Evolutionary conservation across 805 yeast species (phyloP), one percentile per base, ranked within the genome.

Genomic region (Schwanniomyces yamadae): DNA sequence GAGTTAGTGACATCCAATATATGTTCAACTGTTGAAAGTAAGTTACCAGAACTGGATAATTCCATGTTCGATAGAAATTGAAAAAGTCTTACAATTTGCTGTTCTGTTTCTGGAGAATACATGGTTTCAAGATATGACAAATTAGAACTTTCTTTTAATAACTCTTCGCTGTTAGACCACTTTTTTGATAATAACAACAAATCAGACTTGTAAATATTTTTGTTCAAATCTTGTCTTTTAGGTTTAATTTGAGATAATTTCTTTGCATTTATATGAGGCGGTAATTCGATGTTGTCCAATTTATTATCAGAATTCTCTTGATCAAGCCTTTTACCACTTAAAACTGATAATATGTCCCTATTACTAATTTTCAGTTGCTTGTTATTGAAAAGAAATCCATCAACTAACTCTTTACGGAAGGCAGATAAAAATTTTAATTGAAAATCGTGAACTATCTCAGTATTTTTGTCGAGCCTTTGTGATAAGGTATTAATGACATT

Each of bases 241-340:
- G 23, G n/a, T 8, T 25, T 30, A 12, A 34, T 10, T 11, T 40
- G 50, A 1, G 54, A 43, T 6, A 68, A 44, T 17, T 54, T 57
- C 11, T 41, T 50, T 2, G 66, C 65, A 40, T 68, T 56, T 11
- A 68, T 60, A 28, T 55, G 52, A 3, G 65, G 57, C 1, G 73
- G 73, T 15, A 68, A 49, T 28, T 61, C 58, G 13, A 68, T 54
- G 15, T 59, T 48, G 33, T 66, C 71, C 5, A 63, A 41, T 17
- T 46, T 48, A 33, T 62, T 63, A 21, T 22, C 20, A 8, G 12
- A 15, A 8, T n/a, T 10, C 6, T 4, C 7, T 9, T 19, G 16
- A 1, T 5, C 10, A 7, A 12, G 8, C 7, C 18, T 16, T 21
- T 20, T 33, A 25, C 24, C 41, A 16, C 23, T 41, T 5, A 42